Percentiles rank a stretch among this genome's conserved stretches.
Conservation (phyloP, 2,329 filamentous ascomycete genomes). For the Dothiorella sarmentorum region DNA sequence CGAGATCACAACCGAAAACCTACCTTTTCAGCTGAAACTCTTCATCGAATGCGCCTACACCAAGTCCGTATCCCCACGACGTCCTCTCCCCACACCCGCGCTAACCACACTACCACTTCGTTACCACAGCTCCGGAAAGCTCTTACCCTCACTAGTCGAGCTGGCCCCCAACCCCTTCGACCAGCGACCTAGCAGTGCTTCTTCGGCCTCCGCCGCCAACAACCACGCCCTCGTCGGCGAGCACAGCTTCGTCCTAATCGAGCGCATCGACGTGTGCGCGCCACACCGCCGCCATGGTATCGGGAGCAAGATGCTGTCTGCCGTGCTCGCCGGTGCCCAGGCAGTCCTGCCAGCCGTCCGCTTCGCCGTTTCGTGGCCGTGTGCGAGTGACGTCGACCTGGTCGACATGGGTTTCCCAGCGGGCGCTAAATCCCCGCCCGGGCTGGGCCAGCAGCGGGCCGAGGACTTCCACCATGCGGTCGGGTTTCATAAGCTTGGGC, state of each 20-base stretch:
- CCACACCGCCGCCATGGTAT: background rate
- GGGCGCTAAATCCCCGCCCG: background rate
- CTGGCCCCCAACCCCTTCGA: background rate
- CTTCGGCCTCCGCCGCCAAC: background rate
- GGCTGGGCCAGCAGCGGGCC: background rate
- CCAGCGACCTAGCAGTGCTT: background rate
- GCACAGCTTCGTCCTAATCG: conserved; percentile 2
- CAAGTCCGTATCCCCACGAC: background rate
- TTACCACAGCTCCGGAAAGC: background rate
- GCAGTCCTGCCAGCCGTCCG: background rate
- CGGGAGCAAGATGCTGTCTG: background rate
- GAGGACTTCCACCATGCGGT: background rate
- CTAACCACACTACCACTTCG: background rate
- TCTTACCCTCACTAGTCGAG: background rate
- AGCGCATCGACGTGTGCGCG: background rate
- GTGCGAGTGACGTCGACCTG: background rate
- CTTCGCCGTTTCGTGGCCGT: conserved; percentile 8
- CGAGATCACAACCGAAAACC: background rate
- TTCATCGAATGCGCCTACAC: background rate
- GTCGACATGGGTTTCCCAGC: background rate
- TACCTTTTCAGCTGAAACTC: background rate
- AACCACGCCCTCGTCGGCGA: conserved; percentile 1
- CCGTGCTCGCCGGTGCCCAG: background rate
- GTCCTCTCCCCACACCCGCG: background rate
- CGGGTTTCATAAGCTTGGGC: background rate